Evolutionary conservation across 805 yeast genomes (phyloP), one percentile per base, ranked within the genome.

Genomic region (Cyberlindnera xishuangbannaensis): DNA sequence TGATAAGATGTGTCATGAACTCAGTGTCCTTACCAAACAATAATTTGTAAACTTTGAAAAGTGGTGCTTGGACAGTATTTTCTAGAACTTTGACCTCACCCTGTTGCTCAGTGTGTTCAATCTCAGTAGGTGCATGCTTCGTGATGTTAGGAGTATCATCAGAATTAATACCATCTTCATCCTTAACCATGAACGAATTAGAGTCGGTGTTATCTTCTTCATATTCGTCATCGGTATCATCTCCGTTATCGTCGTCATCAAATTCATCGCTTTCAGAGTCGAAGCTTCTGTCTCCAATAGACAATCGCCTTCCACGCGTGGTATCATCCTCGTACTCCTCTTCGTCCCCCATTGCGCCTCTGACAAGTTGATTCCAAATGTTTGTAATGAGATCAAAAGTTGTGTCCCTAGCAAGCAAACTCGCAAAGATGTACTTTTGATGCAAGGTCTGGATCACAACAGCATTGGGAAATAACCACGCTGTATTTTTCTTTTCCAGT

Each of bases 391-490:
- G 53, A 33, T 65, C 67, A 44, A 64, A 67, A 1, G 66, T 59
- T 1, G 59, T 30, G 55, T 90, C 96, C 34, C 97, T 69, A 2
- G 86, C 71, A 7, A 85, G 62, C 48, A 90, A 85, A 36, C 92
- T 83, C 6, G 95, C 96, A 65, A 90, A 88, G 12, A 73, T 70
- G 47, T 87, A 83, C 41, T 73, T 76, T 69, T 72, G 58, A 66
- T 73, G 55, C 51, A 50, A 20, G 7, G 51, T 45, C 28, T 50
- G 52, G 7, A 50, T 43, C 8, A 42, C 37, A 24, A 90, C 84
- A 1, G 94, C 97, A 55, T 88, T 90, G 20, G 95, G 95, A 50
- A 90, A 86, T 10, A 90, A 63, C 1, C 92, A 95, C 4, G 88
- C 96, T 0, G 95, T 85, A 18, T 76, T 67, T 43, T 76, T 81